phyloP scores from a whole-genome alignment of 768 basidiomycete genomes.

The Lentinula sp. region DNA sequence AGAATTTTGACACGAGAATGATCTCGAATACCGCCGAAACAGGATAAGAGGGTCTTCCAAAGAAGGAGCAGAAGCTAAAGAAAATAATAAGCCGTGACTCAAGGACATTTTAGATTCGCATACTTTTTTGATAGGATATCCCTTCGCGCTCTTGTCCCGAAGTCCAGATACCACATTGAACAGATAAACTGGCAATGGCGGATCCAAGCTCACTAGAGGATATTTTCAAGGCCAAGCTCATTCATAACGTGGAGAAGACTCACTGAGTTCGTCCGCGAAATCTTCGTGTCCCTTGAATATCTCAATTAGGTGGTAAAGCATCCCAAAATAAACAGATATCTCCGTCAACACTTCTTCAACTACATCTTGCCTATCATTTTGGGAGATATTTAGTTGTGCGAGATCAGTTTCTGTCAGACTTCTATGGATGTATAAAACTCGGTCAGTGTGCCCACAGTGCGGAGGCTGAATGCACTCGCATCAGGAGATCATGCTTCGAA shows the following conservation, averaged over 20 bases:
- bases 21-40: constrained; percentile 90
- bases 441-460: not conserved
- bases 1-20: constrained; percentile 77
- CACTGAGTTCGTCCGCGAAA: constrained; percentile 95
- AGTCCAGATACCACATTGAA: constrained; percentile 87
- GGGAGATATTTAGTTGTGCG: constrained; percentile 61
- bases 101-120: constrained; percentile 4
- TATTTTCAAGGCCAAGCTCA: constrained; percentile 8
- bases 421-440: constrained; percentile 28
- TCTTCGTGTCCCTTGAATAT: constrained; percentile 90
- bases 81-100: constrained; percentile 5
- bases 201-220: constrained; percentile 83
- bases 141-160: constrained; percentile 89
- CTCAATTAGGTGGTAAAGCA: constrained; percentile 94
- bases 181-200: constrained; percentile 88
- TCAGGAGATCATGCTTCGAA: constrained; percentile 78
- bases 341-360: constrained; percentile 90
- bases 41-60: constrained; percentile 91
- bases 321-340: constrained; percentile 88
- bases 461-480: constrained; percentile 32
- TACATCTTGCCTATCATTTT: constrained; percentile 67
- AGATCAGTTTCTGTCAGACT: constrained; percentile 72
- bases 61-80: constrained; percentile 80
- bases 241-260: constrained; percentile 24
- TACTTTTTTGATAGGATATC: constrained; percentile 97